Evolutionary conservation across 805 yeast genomes (phyloP), one percentile per base, ranked within the genome.

Genomic region (Candida michaelii): DNA sequence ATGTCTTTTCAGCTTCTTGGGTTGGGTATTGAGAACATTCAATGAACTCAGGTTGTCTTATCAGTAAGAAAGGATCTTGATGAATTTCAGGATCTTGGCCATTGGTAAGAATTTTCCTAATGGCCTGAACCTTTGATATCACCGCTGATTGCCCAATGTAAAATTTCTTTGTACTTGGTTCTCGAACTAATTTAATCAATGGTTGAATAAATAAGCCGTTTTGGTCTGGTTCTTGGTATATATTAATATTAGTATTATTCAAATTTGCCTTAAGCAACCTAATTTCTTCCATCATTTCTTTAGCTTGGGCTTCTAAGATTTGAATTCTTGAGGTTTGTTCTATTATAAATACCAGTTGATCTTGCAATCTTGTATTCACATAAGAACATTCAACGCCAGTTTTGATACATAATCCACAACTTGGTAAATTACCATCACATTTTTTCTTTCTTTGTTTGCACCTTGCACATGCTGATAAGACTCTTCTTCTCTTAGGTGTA

Each of bases 101-200:
- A 19, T 46, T 43, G 4, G 46, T 46, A 12, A 46, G 31, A 10
- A 46, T 43, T 19, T 41, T 52, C 34, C 52, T 43, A 14, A 54
- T 53, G 3, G 55, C 50, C 17, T 54, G 55, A 12, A 54, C 59
- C 44, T 54, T 54, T n/a, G 56, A 50, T 7, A 54, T 53, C 3
- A 54, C 52, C 4, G 59, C 59, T 2, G 58, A 42, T 21, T 50
- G 46, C 8, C 59, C 59, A 3, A 54, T 52, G 37, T 53, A 48
- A 7, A 56, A 38, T 19, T 48, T 49, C 11, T 49, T 50, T 10
- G 23, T 36, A 3, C 42, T 13, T 3, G 49, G 49, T 30, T 46
- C 39, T 25, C 30, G 16, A 9, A 39, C 47, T 7, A 46, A 27
- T 11, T 31, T 29, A n/a, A 44, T 14, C 8, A 44, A 17, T 2